Evolutionary conservation across 1,139 yeast genomes (phyloP), one percentile per base, ranked within the genome.

Genomic region (Yamadazyma epiphylla): DNA sequence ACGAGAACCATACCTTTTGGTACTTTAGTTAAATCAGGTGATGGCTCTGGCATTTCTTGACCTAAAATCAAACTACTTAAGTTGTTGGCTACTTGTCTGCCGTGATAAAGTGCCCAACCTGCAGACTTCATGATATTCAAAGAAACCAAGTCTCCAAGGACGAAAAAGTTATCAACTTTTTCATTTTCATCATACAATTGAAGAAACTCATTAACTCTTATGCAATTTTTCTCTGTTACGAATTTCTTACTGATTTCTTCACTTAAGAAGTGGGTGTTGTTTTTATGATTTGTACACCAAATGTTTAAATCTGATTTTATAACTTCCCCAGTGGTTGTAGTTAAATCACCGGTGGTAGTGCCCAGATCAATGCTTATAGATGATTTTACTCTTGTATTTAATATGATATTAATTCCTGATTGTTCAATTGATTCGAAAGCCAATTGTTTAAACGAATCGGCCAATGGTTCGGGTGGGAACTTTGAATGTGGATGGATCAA

Each of bases 91-190:
- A 52, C 60, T 35, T 54, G 62, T 27, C 69, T 43, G 2, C 72
- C 73, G 60, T 61, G 64, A 39, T 60, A 65, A 48, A 64, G 53
- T 4, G 72, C 73, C 73, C 73, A 67, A 0, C 73, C 73, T 1
- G 73, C 73, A 25, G 66, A 60, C 43, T 67, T 67, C 32, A 67
- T 61, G 30, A 65, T 60, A 15, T 66, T 62, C 15, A 59, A 41
- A 24, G 63, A 68, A 4, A 62, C 66, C 41, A 66, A 49, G 41
- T 67, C 72, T 3, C 74, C 74, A 19, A 64, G 36, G 11, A 52
- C 66, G 36, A 66, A 67, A 33, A 64, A 49, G 30, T 63, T 52
- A 4, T 43, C 45, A 10, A 51, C 33, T 2, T 26, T 25, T 7
- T 36, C 34, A 3, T 34, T 37, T 10, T 12, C 17, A 3, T 38